Base-by-base conservation (phyloP, 345 rosid genomes). In the Lepidium aucheri region DNA sequence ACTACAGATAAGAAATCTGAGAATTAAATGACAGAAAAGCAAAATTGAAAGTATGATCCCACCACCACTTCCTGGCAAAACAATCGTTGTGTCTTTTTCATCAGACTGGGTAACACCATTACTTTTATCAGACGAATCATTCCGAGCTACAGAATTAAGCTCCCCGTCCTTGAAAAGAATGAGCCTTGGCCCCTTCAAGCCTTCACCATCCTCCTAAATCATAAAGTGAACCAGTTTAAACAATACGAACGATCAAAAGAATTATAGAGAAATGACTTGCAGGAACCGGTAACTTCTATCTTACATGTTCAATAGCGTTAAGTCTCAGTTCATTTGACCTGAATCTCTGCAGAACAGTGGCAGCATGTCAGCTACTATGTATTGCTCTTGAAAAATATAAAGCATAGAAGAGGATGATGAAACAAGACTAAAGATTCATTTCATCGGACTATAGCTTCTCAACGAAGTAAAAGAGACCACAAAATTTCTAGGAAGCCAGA, bases 101-200 rank as follows among this genome's bases (percentile, higher is more conserved):
- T 56, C 57, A 20, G 67, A 73, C 36, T 59, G 80, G 50, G 22
- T 58, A 45, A 63, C 52, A 64, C 74, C 68, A 53, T 11, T 53
- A 41, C 10, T 73, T 63, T 51, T 73, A 36, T 35, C 39, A 67
- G 81, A 52, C 50, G 67, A 63, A 44, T 69, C 76, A 63, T 64
- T 20, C 66, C 53, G 64, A 65, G 70, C 85, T 33, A 55, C 46
- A 69, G 89, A 78, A 68, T 54, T 63, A 35, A 80, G 63, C 59
- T 78, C 79, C 72, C 78, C 78, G 12, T 81, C 87, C 67, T 82
- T 63, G 53, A 82, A 85, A 68, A 90, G 84, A 62, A 79, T 62
- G 71, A 67, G 77, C 73, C 88, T 79, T 17, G 97, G 97, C 71
- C 79, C 97, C 75, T 81, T 83, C 75, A 90, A 66, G 38, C 76